Percentiles rank a stretch among this genome's conserved stretches.
Evolutionary conservation across 2,329 filamentous ascomycete genomes (phyloP).

Genomic region (Colletotrichum aenigma): DNA sequence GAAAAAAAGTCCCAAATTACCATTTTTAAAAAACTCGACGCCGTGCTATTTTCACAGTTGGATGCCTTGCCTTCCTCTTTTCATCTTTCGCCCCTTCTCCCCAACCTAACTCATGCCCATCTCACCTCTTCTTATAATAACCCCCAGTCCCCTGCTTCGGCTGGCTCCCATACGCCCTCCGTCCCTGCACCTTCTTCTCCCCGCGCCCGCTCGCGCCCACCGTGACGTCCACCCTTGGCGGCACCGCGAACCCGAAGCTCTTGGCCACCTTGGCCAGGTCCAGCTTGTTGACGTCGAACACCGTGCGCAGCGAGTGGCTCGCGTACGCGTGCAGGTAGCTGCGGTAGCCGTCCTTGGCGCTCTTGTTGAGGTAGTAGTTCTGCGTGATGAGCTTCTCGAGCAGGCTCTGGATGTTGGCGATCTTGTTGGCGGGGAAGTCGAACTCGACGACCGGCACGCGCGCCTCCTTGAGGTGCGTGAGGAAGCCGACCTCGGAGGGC

Average conservation of each 20-base stretch:
- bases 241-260: slow-evolving; percentile 79
- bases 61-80: background rate
- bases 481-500: slow-evolving; percentile 89
- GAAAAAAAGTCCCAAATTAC: background rate
- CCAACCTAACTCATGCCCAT: too few species aligned
- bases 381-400: slow-evolving; percentile 92
- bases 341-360: slow-evolving; percentile 77
- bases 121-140: slow-evolving; percentile 36
- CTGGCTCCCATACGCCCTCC: slow-evolving; percentile 79
- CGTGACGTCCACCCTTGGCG: slow-evolving; percentile 81
- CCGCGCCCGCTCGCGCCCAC: slow-evolving; percentile 81
- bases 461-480: slow-evolving; percentile 88
- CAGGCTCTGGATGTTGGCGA: slow-evolving; percentile 88
- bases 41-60: background rate
- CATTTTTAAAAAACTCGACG: slow-evolving; percentile 6
- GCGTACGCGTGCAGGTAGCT: slow-evolving; percentile 96
- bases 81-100: background rate
- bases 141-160: slow-evolving; percentile 46
- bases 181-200: slow-evolving; percentile 69
- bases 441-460: slow-evolving; percentile 95
- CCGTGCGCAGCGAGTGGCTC: slow-evolving; percentile 62
- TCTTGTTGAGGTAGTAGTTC: slow-evolving; percentile 97
- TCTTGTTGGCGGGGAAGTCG: slow-evolving; percentile 91
- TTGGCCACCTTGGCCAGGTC: slow-evolving; percentile 85
- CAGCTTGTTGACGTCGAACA: slow-evolving; percentile 82